A percentile compares a stretch with the other conserved stretches of the same genome.
Conservation (phyloP, 129 eudicot genomes). For the Centrapalus pauciflorus region DNA sequence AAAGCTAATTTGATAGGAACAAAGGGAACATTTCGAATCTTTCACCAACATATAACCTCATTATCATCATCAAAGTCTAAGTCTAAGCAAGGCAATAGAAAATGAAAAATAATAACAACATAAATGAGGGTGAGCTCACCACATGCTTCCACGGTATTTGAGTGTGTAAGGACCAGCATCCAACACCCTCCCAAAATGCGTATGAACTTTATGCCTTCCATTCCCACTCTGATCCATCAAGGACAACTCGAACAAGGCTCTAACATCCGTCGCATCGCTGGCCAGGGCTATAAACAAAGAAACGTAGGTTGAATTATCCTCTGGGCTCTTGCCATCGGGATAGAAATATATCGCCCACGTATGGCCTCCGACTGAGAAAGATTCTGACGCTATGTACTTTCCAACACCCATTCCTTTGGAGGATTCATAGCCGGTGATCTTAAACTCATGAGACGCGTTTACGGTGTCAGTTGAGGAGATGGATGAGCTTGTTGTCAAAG, state of each 20-base stretch:
- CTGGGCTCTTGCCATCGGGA: constrained; percentile 52
- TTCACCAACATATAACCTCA: not conserved
- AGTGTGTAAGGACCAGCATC: constrained; percentile 53
- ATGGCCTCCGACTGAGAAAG: constrained; percentile 47
- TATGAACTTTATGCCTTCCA: constrained; percentile 45
- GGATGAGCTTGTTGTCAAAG: constrained; percentile 28
- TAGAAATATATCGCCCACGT: constrained; percentile 50
- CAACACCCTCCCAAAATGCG: constrained; percentile 43
- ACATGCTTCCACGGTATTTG: constrained; percentile 58
- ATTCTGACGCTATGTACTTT: constrained; percentile 40
- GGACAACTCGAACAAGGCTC: constrained; percentile 51
- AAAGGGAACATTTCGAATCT: not conserved
- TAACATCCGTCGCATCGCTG: constrained; percentile 47
- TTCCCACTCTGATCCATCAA: constrained; percentile 56
- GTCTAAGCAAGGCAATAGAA: not conserved
- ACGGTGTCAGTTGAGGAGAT: constrained; percentile 39
- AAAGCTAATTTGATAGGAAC: too few relatives aligned
- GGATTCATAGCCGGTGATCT: constrained; percentile 41
- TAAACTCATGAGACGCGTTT: constrained; percentile 43
- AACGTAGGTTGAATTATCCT: constrained; percentile 40
- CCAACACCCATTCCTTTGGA: constrained; percentile 52
- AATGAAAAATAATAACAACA: not conserved
- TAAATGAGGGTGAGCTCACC: constrained; percentile 25
- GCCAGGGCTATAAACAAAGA: constrained; percentile 49
- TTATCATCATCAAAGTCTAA: not conserved